phyloP scores from a whole-genome alignment of 163 green algal species.

The Scenedesmus sp. region DNA sequence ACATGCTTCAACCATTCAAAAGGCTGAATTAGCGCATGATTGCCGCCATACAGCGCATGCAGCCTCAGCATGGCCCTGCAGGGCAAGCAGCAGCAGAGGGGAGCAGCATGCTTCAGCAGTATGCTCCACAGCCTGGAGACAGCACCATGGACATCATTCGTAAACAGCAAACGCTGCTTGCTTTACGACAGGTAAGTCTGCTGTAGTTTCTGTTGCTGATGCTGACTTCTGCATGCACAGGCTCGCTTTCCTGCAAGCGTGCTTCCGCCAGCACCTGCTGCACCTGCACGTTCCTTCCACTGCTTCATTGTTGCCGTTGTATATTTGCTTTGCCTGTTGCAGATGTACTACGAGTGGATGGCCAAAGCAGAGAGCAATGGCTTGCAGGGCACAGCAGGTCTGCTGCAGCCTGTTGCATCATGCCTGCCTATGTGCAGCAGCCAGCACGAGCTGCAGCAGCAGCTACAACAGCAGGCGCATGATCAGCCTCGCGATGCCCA shows the following conservation, averaged over 20 bases:
- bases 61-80: neutral
- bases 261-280: neutral
- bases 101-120: neutral
- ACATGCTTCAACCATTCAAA: neutral
- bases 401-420: neutral
- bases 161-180: neutral
- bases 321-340: neutral
- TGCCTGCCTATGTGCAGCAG: neutral
- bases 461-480: neutral
- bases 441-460: neutral
- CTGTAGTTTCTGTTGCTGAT: neutral
- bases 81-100: neutral
- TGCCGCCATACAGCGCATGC: neutral
- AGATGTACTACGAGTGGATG: slow-evolving; percentile 1
- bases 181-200: neutral
- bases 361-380: neutral
- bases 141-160: neutral
- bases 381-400: neutral
- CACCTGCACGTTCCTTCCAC: neutral
- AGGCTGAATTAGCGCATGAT: neutral
- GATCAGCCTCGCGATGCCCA: neutral
- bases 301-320: neutral
- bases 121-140: neutral
- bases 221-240: neutral
- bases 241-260: neutral